A percentile compares a stretch with the other conserved stretches of the same genome.
phyloP scores from a whole-genome alignment of 441 rosid genomes.

The Populus hybrid region DNA sequence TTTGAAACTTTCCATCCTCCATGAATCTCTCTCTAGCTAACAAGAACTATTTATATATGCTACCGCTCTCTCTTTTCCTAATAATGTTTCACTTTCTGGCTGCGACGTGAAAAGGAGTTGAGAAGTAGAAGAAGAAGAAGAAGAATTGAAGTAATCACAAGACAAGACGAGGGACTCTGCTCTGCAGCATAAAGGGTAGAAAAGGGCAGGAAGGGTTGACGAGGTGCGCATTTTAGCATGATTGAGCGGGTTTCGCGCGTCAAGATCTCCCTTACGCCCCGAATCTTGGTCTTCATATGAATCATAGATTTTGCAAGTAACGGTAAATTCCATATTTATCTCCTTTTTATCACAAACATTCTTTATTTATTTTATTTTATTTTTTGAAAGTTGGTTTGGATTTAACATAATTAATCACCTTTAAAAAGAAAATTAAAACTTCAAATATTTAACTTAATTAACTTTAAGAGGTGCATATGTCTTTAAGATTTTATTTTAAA shows the following conservation, averaged over 20 bases:
- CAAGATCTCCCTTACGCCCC: background rate
- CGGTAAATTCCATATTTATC: background rate
- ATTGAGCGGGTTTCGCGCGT: constrained; percentile 28
- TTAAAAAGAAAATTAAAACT: too few relatives aligned
- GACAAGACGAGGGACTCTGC: background rate
- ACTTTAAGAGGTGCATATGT: background rate
- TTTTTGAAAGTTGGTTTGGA: too few relatives aligned
- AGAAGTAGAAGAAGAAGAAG: background rate
- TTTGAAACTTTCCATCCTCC: constrained; percentile 28
- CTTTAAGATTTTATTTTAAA: background rate
- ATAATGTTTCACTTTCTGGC: background rate
- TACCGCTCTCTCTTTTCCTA: background rate
- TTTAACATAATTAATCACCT: background rate
- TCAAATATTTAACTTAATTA: background rate
- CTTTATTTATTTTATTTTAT: too few relatives aligned
- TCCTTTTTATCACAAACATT: background rate
- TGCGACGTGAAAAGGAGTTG: background rate
- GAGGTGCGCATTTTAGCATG: constrained; percentile 19
- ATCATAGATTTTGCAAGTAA: background rate
- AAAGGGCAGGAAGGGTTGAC: background rate
- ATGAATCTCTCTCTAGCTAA: background rate
- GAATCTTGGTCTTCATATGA: background rate
- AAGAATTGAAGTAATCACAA: background rate
- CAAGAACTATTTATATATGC: background rate
- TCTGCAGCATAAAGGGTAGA: background rate